These are phyloP conservation scores for Epichloe baconii DNA, from an alignment of 2,329 filamentous ascomycete species.

Conservation along the genomic window DNA sequence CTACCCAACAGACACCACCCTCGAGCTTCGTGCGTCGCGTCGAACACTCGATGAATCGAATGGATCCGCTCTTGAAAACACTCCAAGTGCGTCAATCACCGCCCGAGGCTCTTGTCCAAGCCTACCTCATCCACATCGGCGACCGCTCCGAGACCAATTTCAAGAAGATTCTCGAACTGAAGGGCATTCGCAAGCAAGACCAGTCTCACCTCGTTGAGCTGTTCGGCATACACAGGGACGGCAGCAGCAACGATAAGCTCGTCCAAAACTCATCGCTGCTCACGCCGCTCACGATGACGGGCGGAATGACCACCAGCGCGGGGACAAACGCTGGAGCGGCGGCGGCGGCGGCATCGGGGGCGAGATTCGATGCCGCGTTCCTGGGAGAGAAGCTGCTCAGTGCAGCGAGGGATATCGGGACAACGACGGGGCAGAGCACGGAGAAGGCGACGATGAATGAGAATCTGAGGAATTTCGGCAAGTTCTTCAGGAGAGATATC, in stretches of 20 bases:
- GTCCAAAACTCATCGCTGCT: constrained; percentile 58
- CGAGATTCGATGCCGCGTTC: constrained; percentile 65
- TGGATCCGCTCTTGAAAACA: constrained; percentile 90
- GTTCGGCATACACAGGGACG: constrained; percentile 68
- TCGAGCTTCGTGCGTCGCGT: constrained; percentile 74
- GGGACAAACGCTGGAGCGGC: constrained; percentile 25
- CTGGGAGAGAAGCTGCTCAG: constrained; percentile 82
- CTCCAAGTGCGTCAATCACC: constrained; percentile 86
- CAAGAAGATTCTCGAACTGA: constrained; percentile 88
- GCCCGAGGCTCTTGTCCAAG: constrained; percentile 87
- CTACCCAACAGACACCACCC: constrained; percentile 27
- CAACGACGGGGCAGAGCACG: constrained; percentile 28
- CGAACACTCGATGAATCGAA: constrained; percentile 67
- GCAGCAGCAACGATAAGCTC: constrained; percentile 56
- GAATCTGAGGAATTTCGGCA: constrained; percentile 89
- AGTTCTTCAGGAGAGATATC: constrained; percentile 86
- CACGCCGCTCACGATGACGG: constrained; percentile 45
- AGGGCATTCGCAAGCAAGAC: constrained; percentile 78
- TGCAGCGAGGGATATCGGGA: constrained; percentile 75
- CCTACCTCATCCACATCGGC: constrained; percentile 92
- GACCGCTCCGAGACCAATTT: constrained; percentile 93
- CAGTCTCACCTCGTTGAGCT: constrained; percentile 75
- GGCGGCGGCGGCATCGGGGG: constrained; percentile 22
- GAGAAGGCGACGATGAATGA: constrained; percentile 71
- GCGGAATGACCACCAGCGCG: constrained; percentile 24